These are phyloP conservation scores for Medicago arabica DNA, from an alignment of 306 rosid species.

Conservation along the genomic window DNA sequence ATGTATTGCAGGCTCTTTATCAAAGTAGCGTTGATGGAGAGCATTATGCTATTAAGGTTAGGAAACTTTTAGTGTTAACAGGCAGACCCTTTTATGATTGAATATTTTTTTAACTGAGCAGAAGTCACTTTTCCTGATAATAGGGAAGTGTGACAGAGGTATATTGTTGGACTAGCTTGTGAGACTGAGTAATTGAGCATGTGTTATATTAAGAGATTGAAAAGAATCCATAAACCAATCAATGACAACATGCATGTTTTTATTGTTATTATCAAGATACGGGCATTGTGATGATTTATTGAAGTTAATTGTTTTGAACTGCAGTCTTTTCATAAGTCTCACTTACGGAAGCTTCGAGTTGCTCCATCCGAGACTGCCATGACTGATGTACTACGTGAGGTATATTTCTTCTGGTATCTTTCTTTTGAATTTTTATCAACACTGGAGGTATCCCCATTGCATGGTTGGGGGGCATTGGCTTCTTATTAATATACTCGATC, in stretches of 20 bases:
- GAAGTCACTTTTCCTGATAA: conserved; percentile 17
- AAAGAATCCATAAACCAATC: conserved; percentile 14
- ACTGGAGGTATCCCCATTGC: conserved; percentile 12
- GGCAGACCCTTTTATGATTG: conserved; percentile 15
- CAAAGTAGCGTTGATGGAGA: conserved; percentile 66
- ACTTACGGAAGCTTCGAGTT: conserved; percentile 88
- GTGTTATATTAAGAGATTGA: conserved; percentile 25
- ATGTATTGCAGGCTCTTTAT: conserved; percentile 72
- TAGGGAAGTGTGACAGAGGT: conserved; percentile 24
- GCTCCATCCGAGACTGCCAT: conserved; percentile 98
- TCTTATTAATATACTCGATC: not conserved
- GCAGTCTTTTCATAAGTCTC: conserved; percentile 98
- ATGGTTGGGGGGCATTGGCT: conserved; percentile 10
- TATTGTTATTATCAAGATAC: conserved; percentile 20
- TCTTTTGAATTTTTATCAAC: conserved; percentile 13
- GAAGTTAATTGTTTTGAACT: conserved; percentile 40
- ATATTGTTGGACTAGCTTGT: conserved; percentile 38
- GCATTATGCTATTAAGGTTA: conserved; percentile 93
- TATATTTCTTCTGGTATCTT: conserved; percentile 40
- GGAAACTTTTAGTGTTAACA: conserved; percentile 24
- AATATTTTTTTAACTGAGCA: not conserved
- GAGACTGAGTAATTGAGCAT: conserved; percentile 5
- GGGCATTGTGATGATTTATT: conserved; percentile 30
- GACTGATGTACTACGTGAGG: conserved; percentile 99
- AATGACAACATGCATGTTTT: conserved; percentile 31